Base-by-base conservation (phyloP, 2,329 filamentous ascomycete species). In the Zalaria sp. region DNA sequence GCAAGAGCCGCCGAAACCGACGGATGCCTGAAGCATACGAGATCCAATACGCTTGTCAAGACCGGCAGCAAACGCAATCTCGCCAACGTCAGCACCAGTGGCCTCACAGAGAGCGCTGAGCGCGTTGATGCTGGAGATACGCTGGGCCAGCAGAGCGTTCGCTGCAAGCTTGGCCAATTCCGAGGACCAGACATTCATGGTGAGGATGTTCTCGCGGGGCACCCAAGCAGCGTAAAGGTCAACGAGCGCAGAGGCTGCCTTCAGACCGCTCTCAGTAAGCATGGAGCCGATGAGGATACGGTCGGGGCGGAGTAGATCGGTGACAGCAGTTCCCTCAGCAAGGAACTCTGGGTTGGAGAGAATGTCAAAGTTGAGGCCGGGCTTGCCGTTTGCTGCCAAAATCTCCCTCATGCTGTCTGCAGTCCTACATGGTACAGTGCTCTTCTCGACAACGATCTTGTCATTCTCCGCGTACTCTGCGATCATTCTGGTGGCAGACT, bases 311-410 rank as follows among this genome's bases (percentile, higher is more conserved):
- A 84, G 68, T 5, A 89, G 68, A 55, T 88, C 79, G 37, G 72
- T 66, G 47, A 88, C 73, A 3, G 83, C 83, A 3, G 81, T 85
- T 40, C 83, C 83, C 49, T 83, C 83, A 26, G 83, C 79, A 35
- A 89, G 66, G 56, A 88, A 89, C 57, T 89, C 83, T 4, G 83
- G 83, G 60, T 88, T 88, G 37, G 81, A 86, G 26, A 88, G 71
- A 42, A 88, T 76, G 55, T 87, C 80, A 54, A 87, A 87, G 46
- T 72, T 69, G 8, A 77, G 68, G 11, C 71, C 72, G 8, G 43
- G 39, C 32, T 25, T 44, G 31, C 43, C 43, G 36, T 39, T 41
- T 39, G 68, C 63, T 25, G 47, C 44, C 8, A 85, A 77, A 49
- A 78, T 83, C 49, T 79, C 72, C 50, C 73, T 70, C 34, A 87